Base-by-base conservation (phyloP, 2,329 filamentous ascomycete species). In the Colletotrichum sublineola region DNA sequence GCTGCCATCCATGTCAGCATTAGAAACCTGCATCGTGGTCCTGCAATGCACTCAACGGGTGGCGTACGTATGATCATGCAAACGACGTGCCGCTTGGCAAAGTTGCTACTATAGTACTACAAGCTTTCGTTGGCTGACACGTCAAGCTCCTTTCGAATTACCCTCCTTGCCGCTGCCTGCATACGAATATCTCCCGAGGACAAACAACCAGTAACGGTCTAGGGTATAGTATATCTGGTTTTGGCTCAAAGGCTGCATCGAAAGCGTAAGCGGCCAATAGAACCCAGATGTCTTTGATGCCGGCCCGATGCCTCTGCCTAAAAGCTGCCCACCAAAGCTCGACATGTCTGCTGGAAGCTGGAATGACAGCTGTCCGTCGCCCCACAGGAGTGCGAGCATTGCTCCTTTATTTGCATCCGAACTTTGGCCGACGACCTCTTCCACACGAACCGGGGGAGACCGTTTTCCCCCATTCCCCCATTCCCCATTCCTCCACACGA, bases 351-450 rank as follows among this genome's bases (percentile, higher is more conserved):
- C 38, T 64, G 5, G 38, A 38, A 53, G 12, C 40, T 46, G 12
- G 50, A 40, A 55, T 11, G 46, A 55, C 48, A 70, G 46, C 63
- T 67, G 63, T 67, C 55, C 18, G 24, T 15, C 52, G 38, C 44
- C 67, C 62, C 67, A 48, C 55, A 56, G 20, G 14, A 50, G 18
- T 33, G 33, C 24, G 15, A 67, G 44, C 42, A 52, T 31, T 29
- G 4, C 9, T 50, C 24, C 58, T 42, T 46, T 33, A 71, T 71
- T 68, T 53, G 69, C 60, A 53, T 40, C 69, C 69, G 44, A 71
- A 58, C 52, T 68, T 68, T 42, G 57, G 38, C 65, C 58, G 68
- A 56, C 52, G 42, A 61, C 65, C 65, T 70, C 65, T 62, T 70
- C 70, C 70, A 69, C 70, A 70, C n/a, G 57, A 58, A 38, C 70